Evolutionary conservation across 2,329 filamentous ascomycete species (phyloP).

Genomic region (Penicillium sp.): DNA sequence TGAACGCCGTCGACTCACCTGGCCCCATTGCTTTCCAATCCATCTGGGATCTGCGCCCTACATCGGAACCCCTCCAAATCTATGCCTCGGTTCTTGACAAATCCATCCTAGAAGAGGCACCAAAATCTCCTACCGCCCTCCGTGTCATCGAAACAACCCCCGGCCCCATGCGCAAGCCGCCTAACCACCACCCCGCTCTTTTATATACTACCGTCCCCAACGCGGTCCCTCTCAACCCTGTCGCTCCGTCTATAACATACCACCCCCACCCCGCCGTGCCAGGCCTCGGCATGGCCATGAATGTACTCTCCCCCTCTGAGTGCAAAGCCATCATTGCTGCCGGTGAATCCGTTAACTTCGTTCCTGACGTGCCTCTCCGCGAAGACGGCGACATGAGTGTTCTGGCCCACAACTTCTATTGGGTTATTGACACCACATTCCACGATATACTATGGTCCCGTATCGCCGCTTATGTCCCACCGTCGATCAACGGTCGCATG

Average conservation of each 20-base stretch:
- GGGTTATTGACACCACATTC: constrained; percentile 66
- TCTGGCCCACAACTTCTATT: constrained; percentile 73
- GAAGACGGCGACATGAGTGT: constrained; percentile 67
- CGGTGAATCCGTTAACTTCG: constrained; percentile 65
- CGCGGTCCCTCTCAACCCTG: constrained; percentile 54
- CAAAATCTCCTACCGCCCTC: constrained; percentile 39
- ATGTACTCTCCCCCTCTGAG: constrained; percentile 62
- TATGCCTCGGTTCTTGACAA: constrained; percentile 62
- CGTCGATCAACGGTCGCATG: constrained; percentile 55
- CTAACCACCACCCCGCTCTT: constrained; percentile 67
- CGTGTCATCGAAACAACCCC: constrained; percentile 63
- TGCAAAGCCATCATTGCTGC: constrained; percentile 68
- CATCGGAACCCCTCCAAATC: constrained; percentile 45
- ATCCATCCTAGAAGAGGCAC: constrained; percentile 49
- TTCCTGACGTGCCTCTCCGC: constrained; percentile 67
- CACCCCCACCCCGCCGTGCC: constrained; percentile 65
- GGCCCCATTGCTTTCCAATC: constrained; percentile 59
- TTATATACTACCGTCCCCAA: constrained; percentile 63
- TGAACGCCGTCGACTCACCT: constrained; percentile 33
- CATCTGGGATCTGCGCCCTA: constrained; percentile 61
- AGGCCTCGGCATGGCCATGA: constrained; percentile 59
- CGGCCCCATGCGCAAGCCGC: constrained; percentile 63
- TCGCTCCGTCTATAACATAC: constrained; percentile 51
- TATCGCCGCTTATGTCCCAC: constrained; percentile 60
- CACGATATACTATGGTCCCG: constrained; percentile 65